Conservation (phyloP, 768 basidiomycete genomes). For the Agaricus subrufescens region DNA sequence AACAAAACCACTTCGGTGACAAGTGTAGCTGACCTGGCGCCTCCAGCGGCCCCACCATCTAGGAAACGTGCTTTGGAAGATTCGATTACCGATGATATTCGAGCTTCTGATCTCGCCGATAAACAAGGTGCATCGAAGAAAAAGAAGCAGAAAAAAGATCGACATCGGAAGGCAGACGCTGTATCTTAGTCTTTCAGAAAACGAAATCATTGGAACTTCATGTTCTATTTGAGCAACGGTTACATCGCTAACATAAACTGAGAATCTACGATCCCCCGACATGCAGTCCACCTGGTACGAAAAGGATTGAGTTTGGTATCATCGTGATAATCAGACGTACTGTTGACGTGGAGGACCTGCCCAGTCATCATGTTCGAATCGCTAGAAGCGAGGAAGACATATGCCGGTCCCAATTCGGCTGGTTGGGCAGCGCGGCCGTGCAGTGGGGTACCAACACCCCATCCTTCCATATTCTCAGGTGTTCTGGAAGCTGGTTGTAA, state of each 20-base stretch:
- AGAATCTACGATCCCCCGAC: conserved; percentile 17
- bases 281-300: conserved; percentile 16
- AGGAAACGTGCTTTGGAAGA: conserved; percentile 4
- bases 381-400: conserved; percentile 49
- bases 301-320: not conserved
- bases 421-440: conserved; percentile 48
- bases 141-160: conserved; percentile 1
- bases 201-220: too few relatives aligned
- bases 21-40: too few relatives aligned
- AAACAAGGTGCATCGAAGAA: conserved; percentile 2
- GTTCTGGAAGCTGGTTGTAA: conserved; percentile 52
- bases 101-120: not conserved
- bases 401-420: conserved; percentile 46
- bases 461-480: conserved; percentile 52
- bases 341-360: conserved; percentile 32
- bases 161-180: not conserved
- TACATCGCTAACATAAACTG: too few relatives aligned
- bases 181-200: too few relatives aligned
- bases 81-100: not conserved
- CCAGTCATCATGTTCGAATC: conserved; percentile 37
- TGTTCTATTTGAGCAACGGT: too few relatives aligned
- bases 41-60: not conserved
- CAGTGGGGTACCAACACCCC: conserved; percentile 42
- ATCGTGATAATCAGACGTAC: conserved; percentile 12
- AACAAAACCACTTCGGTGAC: not conserved